Evolutionary conservation across 2,329 filamentous ascomycete species (phyloP).

Genomic region (Fusarium poae): DNA sequence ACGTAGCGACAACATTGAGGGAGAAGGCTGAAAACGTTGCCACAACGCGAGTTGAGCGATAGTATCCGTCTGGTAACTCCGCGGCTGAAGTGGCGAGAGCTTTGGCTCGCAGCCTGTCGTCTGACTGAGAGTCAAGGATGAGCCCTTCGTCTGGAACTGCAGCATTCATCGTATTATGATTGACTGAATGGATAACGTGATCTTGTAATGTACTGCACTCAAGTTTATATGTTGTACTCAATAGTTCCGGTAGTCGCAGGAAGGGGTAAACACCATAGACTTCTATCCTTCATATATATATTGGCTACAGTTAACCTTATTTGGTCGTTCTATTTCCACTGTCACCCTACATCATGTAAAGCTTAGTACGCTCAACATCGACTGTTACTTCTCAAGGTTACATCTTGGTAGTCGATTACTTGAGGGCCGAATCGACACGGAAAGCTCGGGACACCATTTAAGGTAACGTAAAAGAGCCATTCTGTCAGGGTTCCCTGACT

Average conservation of each 20-base stretch:
- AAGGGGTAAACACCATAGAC: background rate
- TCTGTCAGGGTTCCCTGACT: rapidly evolving
- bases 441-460: background rate
- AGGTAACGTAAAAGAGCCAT: rapidly evolving
- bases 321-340: rapidly evolving
- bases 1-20: background rate
- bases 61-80: background rate
- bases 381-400: background rate
- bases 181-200: rapidly evolving
- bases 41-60: background rate
- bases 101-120: background rate
- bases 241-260: too few relatives aligned
- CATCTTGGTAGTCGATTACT: background rate
- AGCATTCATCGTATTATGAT: background rate
- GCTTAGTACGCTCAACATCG: background rate
- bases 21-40: background rate
- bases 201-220: background rate
- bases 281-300: rapidly evolving
- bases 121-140: background rate
- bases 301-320: background rate
- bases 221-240: background rate
- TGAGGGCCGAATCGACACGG: background rate
- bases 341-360: background rate
- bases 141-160: rapidly evolving
- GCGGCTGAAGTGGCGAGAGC: background rate